Percentiles rank a stretch among this genome's conserved stretches.
Evolutionary conservation across 176 grass and related monocot species (phyloP).

Genomic region (Elymus sibiricus): DNA sequence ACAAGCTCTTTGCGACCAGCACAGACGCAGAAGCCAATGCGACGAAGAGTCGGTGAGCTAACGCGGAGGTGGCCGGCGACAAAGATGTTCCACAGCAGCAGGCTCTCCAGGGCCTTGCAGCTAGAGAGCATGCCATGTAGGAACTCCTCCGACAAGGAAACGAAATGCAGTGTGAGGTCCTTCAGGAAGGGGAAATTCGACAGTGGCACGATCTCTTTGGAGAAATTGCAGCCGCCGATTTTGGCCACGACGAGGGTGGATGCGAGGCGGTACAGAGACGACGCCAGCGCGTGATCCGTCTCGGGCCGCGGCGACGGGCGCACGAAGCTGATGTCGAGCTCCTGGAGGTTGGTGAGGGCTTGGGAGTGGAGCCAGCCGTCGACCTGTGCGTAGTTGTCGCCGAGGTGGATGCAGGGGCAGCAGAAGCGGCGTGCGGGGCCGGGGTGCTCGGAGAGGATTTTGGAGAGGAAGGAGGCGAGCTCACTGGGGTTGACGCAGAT

Average conservation of each 20-base stretch:
- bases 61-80: background rate
- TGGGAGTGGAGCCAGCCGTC: background rate
- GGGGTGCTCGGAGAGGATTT: background rate
- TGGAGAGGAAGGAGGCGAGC: background rate
- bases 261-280: background rate
- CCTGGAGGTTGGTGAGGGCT: constrained; percentile 5
- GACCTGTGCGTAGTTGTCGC: background rate
- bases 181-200: background rate
- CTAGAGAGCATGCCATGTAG: background rate
- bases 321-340: background rate
- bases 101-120: background rate
- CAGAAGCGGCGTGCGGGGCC: background rate
- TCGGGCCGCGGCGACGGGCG: background rate
- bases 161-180: background rate
- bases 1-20: background rate
- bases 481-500: background rate
- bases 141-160: background rate
- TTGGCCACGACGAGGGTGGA: background rate
- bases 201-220: background rate
- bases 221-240: background rate
- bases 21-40: background rate
- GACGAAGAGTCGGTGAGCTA: background rate
- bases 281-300: background rate
- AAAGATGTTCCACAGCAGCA: background rate
- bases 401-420: background rate